Percentiles rank a stretch among this genome's conserved stretches.
Evolutionary conservation across 139 green algal genomes (phyloP).

Genomic region (Chlamydomonas sphaeroides): DNA sequence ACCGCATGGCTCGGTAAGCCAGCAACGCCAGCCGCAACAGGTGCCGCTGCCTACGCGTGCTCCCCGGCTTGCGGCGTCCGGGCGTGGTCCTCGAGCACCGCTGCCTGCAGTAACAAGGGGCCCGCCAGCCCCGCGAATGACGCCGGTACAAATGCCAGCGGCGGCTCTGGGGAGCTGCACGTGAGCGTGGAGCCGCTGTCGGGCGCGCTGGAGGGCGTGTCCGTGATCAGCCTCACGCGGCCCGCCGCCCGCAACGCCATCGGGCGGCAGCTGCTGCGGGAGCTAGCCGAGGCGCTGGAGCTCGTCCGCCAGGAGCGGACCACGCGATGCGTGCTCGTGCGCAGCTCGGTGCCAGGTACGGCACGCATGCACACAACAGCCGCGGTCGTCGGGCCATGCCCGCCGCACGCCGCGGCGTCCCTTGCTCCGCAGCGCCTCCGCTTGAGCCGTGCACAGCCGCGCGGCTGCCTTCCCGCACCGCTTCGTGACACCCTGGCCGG

Average conservation of each 20-base stretch:
- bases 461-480: no score
- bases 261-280: conserved; percentile 70
- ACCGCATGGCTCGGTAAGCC: no score
- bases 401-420: no score
- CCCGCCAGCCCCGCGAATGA: neutral
- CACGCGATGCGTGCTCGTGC: conserved; percentile 78
- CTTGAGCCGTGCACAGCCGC: neutral
- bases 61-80: no score
- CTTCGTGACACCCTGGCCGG: no score
- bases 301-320: conserved; percentile 69
- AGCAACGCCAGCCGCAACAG: no score
- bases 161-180: conserved; percentile 44
- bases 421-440: no score
- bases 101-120: neutral
- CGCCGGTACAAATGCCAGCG: neutral
- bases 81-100: neutral
- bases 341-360: conserved; percentile 59
- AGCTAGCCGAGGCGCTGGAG: conserved; percentile 72
- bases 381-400: no score
- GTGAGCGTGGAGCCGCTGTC: conserved; percentile 71
- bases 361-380: no score
- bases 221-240: conserved; percentile 68
- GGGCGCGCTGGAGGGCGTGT: conserved; percentile 67
- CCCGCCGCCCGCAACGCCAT: conserved; percentile 80
- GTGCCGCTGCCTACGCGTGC: no score